Conservation (phyloP, 257 asterid species). For the Prunella vulgaris region DNA sequence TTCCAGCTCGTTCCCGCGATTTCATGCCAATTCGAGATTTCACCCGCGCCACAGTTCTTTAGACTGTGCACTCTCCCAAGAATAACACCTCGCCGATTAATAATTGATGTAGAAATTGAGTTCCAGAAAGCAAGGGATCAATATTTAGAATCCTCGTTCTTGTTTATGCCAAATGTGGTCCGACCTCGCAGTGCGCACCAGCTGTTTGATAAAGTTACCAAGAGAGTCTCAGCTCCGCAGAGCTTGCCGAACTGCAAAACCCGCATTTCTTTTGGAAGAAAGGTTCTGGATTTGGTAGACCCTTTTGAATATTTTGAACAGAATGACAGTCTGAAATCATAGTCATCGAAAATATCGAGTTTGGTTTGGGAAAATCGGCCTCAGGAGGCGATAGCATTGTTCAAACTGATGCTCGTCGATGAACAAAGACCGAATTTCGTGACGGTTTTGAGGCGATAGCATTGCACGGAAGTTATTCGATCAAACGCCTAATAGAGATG, state of each 20-base stretch:
- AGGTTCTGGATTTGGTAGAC: slow-evolving; percentile 26
- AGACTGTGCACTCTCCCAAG: neutral
- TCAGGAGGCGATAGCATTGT: slow-evolving; percentile 48
- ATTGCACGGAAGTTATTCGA: slow-evolving; percentile 41
- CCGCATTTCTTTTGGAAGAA: too few species aligned
- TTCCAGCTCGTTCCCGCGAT: neutral
- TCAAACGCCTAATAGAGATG: slow-evolving; percentile 38
- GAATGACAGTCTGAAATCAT: slow-evolving; percentile 37
- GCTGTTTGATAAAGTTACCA: slow-evolving; percentile 53
- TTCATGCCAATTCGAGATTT: slow-evolving; percentile 2
- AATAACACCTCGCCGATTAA: neutral
- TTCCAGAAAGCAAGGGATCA: neutral
- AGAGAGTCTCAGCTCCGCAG: slow-evolving; percentile 27
- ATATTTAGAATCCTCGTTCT: neutral
- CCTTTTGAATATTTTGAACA: slow-evolving; percentile 28
- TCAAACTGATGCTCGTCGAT: slow-evolving; percentile 52
- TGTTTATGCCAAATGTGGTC: slow-evolving; percentile 24
- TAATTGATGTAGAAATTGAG: neutral
- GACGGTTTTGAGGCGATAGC: slow-evolving; percentile 49
- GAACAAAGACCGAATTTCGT: slow-evolving; percentile 51
- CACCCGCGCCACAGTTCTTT: slow-evolving; percentile 17
- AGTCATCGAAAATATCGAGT: slow-evolving; percentile 56
- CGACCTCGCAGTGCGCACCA: slow-evolving; percentile 40
- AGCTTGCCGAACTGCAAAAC: slow-evolving; percentile 16
- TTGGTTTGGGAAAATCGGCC: slow-evolving; percentile 51